Evolutionary conservation across 495 filamentous ascomycete genomes (phyloP), one percentile per base, ranked within the genome.

Genomic region (Corynascus novoguineensis): DNA sequence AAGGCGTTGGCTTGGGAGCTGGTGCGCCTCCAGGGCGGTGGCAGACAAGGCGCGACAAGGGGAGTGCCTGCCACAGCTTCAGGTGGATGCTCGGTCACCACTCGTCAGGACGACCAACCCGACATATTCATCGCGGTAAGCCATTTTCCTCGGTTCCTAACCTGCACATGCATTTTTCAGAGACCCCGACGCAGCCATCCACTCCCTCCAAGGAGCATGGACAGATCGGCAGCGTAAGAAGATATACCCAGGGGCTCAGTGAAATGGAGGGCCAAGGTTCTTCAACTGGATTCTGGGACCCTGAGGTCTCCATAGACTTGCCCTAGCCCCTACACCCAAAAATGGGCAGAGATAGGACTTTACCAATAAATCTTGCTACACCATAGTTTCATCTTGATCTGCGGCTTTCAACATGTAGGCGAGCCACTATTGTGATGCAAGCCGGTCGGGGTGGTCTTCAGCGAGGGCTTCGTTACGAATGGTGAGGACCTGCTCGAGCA

Each of bases 71-170:
- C 19, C 21, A 50, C 47, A 21, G n/a, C 47, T 37, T 37, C 19
- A 50, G 25, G 28, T 34, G 29, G n/a, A 49, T 29, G 46, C 46
- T 49, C 17, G 28, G 6, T 11, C n/a, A 34, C 46, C 12, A 21
- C 46, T 49, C 46, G 46, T 12, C 29, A 3, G 46, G 19, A 34
- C 28, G 46, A 49, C 46, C 46, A 49, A 49, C 29, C 46, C 29
- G 17, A 49, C 17, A 49, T 11, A 7, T 29, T 34, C 29, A 49
- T 49, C 17, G 46, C 28, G 5, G 22, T 17, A 49, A 49, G 46
- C 29, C 46, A 17, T n/a, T 41, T 41, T 19, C 11, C 38, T 41
- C 38, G 38, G n/a, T 21, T 41, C 17, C 19, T 7, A 41, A 22
- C 17, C 17, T 41, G 38, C 17, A 41, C 38, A 41, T 41, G 38